Conservation (phyloP, 768 basidiomycete species). For the Erythrobasidium yunnanense region DNA sequence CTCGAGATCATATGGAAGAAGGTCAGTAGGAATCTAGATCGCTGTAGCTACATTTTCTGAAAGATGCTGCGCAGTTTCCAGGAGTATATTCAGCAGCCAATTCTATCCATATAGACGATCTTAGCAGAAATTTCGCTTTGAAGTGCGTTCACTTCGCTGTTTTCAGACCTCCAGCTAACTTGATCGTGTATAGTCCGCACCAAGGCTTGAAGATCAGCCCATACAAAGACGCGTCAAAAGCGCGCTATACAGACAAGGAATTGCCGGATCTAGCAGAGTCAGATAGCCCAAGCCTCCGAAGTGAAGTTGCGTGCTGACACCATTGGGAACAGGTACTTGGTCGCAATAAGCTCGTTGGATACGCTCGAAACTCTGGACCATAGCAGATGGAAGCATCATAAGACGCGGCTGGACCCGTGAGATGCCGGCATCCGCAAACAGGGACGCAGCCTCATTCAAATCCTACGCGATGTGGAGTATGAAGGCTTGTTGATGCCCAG, state of each 20-base stretch:
- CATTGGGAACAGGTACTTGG: neutral
- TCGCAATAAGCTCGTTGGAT: slow-evolving; percentile 5
- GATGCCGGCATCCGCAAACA: neutral
- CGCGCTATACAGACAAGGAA: slow-evolving; percentile 13
- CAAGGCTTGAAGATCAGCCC: slow-evolving; percentile 74
- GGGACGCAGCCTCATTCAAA: too few species aligned
- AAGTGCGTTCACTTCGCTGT: slow-evolving; percentile 43
- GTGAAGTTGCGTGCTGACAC: neutral
- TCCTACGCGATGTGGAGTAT: too few species aligned
- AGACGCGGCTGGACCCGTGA: neutral
- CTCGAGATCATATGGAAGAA: slow-evolving; percentile 79
- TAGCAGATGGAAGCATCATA: slow-evolving; percentile 14
- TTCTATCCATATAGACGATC: slow-evolving; percentile 79
- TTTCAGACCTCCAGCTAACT: neutral
- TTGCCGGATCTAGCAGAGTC: slow-evolving; percentile 22
- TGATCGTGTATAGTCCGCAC: slow-evolving; percentile 45
- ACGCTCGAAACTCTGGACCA: slow-evolving; percentile 6
- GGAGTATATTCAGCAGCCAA: slow-evolving; percentile 48
- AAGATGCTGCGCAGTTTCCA: neutral
- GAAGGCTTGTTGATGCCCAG: too few species aligned
- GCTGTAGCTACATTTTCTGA: neutral
- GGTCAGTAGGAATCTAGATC: slow-evolving; percentile 47
- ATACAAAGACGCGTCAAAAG: slow-evolving; percentile 49
- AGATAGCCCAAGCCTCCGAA: neutral
- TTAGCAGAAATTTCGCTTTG: slow-evolving; percentile 81